These are phyloP conservation scores for Lolium rigidum DNA, from an alignment of 176 grass and related monocot genomes.

Conservation along the genomic window DNA sequence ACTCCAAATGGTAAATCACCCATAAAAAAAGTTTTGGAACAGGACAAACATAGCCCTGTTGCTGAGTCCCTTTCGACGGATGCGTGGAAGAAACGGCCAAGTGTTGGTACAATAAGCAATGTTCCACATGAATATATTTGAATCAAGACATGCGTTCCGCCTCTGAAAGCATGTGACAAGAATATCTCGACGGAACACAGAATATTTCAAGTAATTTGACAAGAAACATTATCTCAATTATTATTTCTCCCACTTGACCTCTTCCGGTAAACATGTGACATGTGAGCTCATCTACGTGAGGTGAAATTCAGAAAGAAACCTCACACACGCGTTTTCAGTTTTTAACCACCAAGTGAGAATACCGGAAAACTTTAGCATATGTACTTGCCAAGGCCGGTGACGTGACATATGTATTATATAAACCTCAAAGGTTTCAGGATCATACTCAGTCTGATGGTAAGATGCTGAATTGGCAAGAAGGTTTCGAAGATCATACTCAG, in stretches of 20 bases:
- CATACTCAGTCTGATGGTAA: too few relatives aligned
- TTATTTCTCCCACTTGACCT: not conserved
- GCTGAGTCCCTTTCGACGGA: constrained; percentile 16
- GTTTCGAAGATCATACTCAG: not conserved
- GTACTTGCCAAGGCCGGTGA: too few relatives aligned
- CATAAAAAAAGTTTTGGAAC: not conserved
- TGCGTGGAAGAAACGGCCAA: constrained; percentile 45
- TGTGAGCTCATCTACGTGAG: not conserved
- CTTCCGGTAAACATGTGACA: not conserved
- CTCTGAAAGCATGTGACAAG: not conserved
- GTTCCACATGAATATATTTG: constrained; percentile 5
- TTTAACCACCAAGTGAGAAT: constrained; percentile 1
- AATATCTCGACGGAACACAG: not conserved
- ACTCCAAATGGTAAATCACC: not conserved
- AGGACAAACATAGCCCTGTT: not conserved
- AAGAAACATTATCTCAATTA: not conserved
- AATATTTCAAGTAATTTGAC: not conserved
- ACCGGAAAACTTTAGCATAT: not conserved
- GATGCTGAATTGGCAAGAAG: too few relatives aligned
- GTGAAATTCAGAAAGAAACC: not conserved
- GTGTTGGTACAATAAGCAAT: not conserved
- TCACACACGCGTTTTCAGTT: not conserved
- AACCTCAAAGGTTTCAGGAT: too few relatives aligned
- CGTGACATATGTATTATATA: too few relatives aligned
- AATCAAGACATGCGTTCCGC: not conserved